phyloP scores from a whole-genome alignment of 2,329 filamentous ascomycete species.

The Trichoderma semiorbis region DNA sequence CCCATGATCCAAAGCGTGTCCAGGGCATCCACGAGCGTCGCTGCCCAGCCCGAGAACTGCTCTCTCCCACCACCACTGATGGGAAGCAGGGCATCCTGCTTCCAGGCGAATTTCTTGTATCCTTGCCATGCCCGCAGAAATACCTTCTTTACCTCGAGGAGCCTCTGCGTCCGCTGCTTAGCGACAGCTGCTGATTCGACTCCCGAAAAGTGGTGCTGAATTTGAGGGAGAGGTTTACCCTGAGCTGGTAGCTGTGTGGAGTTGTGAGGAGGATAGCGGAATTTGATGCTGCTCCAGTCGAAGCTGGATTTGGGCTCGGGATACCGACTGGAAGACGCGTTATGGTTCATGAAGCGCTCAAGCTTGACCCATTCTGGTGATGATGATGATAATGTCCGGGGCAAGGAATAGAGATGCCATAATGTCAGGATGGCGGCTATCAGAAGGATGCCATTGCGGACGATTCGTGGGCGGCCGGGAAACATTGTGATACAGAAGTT shows the following conservation, averaged over 20 bases:
- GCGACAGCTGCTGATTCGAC: slow-evolving; percentile 27
- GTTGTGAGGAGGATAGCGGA: slow-evolving; percentile 26
- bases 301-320: slow-evolving; percentile 31
- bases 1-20: slow-evolving; percentile 75
- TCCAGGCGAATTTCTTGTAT: slow-evolving; percentile 62
- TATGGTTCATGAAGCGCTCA: slow-evolving; percentile 33
- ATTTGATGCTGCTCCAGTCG: slow-evolving; percentile 34
- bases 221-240: slow-evolving; percentile 28
- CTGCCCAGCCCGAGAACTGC: slow-evolving; percentile 64
- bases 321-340: slow-evolving; percentile 1
- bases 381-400: neutral
- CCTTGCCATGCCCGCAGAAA: slow-evolving; percentile 41
- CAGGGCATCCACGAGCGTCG: slow-evolving; percentile 63
- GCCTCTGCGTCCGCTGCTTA: slow-evolving; percentile 30
- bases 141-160: slow-evolving; percentile 31
- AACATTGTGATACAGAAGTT: neutral
- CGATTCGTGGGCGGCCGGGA: slow-evolving; percentile 11
- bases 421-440: neutral
- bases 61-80: slow-evolving; percentile 50
- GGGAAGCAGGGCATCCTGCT: slow-evolving; percentile 60
- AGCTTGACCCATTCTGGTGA: slow-evolving; percentile 22
- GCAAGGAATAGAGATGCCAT: neutral
- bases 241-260: slow-evolving; percentile 27
- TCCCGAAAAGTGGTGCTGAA: slow-evolving; percentile 35
- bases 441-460: slow-evolving; percentile 10